phyloP scores from a whole-genome alignment of 129 eudicot genomes.

The Cynara cardunculus region DNA sequence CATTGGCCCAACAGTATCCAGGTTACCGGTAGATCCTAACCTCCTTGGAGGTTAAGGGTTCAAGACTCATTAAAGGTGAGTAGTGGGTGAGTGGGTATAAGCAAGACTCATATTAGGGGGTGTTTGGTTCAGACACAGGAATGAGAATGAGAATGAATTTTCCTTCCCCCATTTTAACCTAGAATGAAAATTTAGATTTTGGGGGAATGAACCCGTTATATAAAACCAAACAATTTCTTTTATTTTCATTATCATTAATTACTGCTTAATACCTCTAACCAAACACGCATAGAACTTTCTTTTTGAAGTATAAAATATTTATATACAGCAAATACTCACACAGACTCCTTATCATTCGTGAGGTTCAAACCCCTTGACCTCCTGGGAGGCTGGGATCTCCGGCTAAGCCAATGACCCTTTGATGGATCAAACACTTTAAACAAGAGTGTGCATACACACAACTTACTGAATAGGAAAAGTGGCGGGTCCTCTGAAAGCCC shows the following conservation, averaged over 20 bases:
- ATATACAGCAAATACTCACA: background rate
- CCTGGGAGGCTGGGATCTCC: background rate
- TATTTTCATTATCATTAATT: too few relatives aligned
- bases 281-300: too few relatives aligned
- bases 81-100: background rate
- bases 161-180: too few relatives aligned
- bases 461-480: constrained; percentile 71
- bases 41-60: background rate
- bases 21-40: background rate
- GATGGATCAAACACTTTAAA: constrained; percentile 1
- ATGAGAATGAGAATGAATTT: too few relatives aligned
- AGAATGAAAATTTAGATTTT: too few relatives aligned
- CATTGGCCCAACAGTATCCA: background rate
- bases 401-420: background rate
- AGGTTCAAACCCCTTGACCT: too few relatives aligned
- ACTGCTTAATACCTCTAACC: too few relatives aligned
- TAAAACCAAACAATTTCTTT: too few relatives aligned
- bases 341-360: background rate
- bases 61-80: background rate
- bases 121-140: too few relatives aligned
- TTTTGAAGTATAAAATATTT: background rate
- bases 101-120: too few relatives aligned
- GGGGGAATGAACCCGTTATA: too few relatives aligned
- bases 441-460: background rate
- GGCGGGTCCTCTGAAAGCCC: constrained; percentile 33